Conservation (phyloP, 2,329 filamentous ascomycete genomes). For the Dothidotthia symphoricarpi region DNA sequence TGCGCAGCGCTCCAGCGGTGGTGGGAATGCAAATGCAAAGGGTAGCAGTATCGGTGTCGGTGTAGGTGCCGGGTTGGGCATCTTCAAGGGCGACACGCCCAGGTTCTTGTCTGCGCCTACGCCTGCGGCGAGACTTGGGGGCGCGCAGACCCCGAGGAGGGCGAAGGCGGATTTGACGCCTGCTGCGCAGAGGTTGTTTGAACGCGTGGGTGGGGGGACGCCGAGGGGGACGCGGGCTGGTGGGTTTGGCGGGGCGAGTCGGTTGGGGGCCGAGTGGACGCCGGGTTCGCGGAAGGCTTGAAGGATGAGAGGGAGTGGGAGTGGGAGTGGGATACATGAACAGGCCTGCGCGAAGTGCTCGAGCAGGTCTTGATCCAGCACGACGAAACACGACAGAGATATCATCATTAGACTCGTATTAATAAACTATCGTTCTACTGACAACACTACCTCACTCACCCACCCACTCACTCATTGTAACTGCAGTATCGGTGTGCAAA, state of each 20-base stretch:
- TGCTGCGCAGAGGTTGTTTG: slow-evolving; percentile 60
- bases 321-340: background rate
- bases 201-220: slow-evolving; percentile 41
- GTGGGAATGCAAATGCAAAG: too few species aligned
- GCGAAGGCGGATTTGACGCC: slow-evolving; percentile 64
- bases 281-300: slow-evolving; percentile 24
- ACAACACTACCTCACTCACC: too few species aligned
- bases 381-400: too few species aligned
- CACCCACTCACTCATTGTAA: too few species aligned
- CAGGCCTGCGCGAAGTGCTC: slow-evolving; percentile 28
- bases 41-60: too few species aligned
- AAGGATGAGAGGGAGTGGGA: slow-evolving; percentile 2
- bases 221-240: slow-evolving; percentile 13
- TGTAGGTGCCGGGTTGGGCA: slow-evolving; percentile 23
- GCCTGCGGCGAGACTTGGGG: slow-evolving; percentile 66
- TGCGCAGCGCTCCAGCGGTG: slow-evolving; percentile 12
- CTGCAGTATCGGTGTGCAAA: too few species aligned
- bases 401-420: slow-evolving; percentile 1
- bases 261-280: slow-evolving; percentile 27
- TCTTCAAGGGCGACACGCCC: slow-evolving; percentile 47
- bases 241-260: slow-evolving; percentile 17
- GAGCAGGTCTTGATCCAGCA: slow-evolving; percentile 13
- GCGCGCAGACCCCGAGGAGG: slow-evolving; percentile 39
- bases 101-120: slow-evolving; percentile 73
- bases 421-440: too few species aligned